Evolutionary conservation across 75 land plant species (phyloP), one percentile per base, ranked within the genome.

Genomic region (Azolla pinnata): DNA sequence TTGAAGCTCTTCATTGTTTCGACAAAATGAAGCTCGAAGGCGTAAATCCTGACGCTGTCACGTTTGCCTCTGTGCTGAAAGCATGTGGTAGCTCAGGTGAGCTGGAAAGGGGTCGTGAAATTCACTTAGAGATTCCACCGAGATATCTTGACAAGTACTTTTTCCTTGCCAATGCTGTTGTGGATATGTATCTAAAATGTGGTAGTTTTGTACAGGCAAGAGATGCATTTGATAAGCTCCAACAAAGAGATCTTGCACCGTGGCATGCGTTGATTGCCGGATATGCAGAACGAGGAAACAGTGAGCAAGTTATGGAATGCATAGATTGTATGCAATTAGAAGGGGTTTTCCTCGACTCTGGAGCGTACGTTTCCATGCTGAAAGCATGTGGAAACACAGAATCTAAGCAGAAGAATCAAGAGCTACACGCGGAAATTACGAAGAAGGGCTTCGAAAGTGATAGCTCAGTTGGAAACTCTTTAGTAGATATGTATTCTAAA

Each of bases 401-500:
- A 14, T 19, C 65, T 24, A 45, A 35, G n/a, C 29, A 23, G 9
- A 19, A 16, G 48, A 56, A 66, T 8, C 61, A 55, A 19, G 25
- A 50, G 34, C 31, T 54, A 20, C 54, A 78, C 69, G 68, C 72
- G n/a, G 62, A 71, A 46, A 66, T 75, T 44, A 5, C 73, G 4
- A 75, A 64, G 46, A 75, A 29, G 25, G 73, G 77, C 7, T 40
- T 76, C 17, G 61, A 62, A 54, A 48, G 29, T n/a, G 67, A 81
- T 63, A 56, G 71, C 16, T 42, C 72, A 35, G 68, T 85, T 21
- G 81, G 73, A 55, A 74, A 72, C 31, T 76, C 84, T 21, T 58
- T 85, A 25, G 77, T 81, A 10, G 79, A 73, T 56, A 64, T 85
- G 17, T 85, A 81, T 65, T 71, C 79, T 46, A 81, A 81, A 66